Evolutionary conservation across 169 alveolate genomes (phyloP).

Genomic region (Plasmodium cynomolgi): DNA sequence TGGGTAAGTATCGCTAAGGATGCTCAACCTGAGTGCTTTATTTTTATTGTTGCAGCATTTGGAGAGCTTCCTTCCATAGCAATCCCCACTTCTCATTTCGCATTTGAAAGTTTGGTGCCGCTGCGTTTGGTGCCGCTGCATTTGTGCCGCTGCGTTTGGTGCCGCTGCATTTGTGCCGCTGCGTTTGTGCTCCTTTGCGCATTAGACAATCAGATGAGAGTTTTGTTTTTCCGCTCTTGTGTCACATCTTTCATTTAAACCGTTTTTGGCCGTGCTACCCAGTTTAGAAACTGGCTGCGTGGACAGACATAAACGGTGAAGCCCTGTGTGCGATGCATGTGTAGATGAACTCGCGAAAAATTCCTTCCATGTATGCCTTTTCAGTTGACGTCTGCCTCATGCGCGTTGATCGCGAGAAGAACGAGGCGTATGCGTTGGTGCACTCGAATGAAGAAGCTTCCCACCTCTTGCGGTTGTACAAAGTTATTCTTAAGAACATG

Average conservation of each 20-base stretch:
- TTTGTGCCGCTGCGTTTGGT: no score
- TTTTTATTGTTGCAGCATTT: not conserved
- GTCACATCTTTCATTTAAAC: not conserved
- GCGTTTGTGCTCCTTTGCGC: not conserved
- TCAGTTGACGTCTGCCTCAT: conserved; percentile 61
- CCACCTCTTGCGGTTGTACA: conserved; percentile 36
- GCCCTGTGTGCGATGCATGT: not conserved
- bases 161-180: no score
- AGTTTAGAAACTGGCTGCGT: not conserved
- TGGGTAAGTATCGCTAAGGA: conserved; percentile 18
- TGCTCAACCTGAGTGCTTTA: not conserved
- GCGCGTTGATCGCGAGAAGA: conserved; percentile 5
- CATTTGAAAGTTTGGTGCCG: not conserved
- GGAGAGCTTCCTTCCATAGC: not conserved
- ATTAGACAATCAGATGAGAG: not conserved
- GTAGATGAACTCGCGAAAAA: not conserved
- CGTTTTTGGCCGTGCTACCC: not conserved
- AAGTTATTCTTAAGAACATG: conserved; percentile 26
- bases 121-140: no score
- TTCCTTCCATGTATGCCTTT: not conserved
- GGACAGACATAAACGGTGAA: not conserved
- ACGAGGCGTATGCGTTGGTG: conserved; percentile 58
- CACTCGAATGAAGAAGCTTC: conserved; percentile 69
- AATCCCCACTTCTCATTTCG: not conserved
- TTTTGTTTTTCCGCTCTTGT: not conserved